Base-by-base conservation (phyloP, 2,329 filamentous ascomycete genomes). In the Arthrobotrys iridis region DNA sequence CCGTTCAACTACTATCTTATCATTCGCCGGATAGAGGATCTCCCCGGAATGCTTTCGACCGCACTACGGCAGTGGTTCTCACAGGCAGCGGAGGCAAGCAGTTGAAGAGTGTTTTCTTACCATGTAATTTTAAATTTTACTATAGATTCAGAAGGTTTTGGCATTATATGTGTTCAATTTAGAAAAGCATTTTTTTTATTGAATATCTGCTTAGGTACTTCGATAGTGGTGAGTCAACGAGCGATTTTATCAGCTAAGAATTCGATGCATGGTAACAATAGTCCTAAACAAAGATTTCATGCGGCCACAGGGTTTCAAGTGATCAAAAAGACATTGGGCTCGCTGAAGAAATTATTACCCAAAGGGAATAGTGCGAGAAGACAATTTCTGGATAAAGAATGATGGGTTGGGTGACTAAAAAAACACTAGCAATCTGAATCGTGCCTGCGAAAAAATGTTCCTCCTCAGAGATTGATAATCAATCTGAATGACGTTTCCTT, bases 1-100 rank as follows among this genome's bases (percentile, higher is more conserved):
- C 95, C 96, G 0, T 99, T 99, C 84, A 89, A 91, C 82, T 99
- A 97, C 84, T 99, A 98, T 82, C 84, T 99, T 66, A 92, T 99
- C 78, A 95, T 99, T 71, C 89, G 94, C 78, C 89, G 98, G 83
- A 89, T 99, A 52, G 89, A 91, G 80, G 95, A 99, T 83, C 85
- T 99, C 80, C 95, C 96, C 3, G 89, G 88, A 33, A 93, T 97
- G 45, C 83, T 99, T 82, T 92, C 93, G 11, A 91, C 91, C 26
- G 87, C 97, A 78, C 83, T 99, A 84, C 90, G 94, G 83, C 96
- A 96, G 78, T 99, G 96, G 96, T 97, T 99, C 85, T 68, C 71
- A 13, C 71, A 75, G 30, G 90, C 91, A 2, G 71, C 71, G 13
- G 71, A 75, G 41, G 71, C 71, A 3, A 88, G 90, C 80, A 24